These are phyloP conservation scores for Arabidopsis arenosa DNA, from an alignment of 345 rosid species.

Conservation along the genomic window DNA sequence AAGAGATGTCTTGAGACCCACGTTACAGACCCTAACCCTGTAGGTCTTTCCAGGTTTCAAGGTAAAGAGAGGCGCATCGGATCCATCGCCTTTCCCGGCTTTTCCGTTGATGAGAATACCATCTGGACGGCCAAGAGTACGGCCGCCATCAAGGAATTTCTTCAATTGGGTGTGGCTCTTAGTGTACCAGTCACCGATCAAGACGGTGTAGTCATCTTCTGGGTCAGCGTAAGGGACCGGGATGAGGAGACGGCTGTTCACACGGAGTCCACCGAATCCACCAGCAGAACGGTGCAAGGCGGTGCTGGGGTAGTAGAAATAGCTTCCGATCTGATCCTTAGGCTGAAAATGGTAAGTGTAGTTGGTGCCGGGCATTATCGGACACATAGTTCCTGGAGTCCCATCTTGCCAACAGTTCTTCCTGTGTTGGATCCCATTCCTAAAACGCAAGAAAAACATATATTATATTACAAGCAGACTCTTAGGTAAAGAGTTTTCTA, in stretches of 20 bases:
- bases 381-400: slow-evolving; percentile 69
- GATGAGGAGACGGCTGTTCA: slow-evolving; percentile 71
- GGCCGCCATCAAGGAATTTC: slow-evolving; percentile 58
- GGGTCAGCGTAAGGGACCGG: slow-evolving; percentile 73
- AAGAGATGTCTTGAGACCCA: slow-evolving; percentile 61
- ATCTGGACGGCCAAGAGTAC: slow-evolving; percentile 57
- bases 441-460: slow-evolving; percentile 4
- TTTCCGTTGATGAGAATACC: slow-evolving; percentile 76
- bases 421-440: slow-evolving; percentile 85
- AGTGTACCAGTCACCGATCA: slow-evolving; percentile 68
- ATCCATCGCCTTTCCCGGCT: slow-evolving; percentile 46
- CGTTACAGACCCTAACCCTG: slow-evolving; percentile 72
- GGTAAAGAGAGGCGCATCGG: slow-evolving; percentile 56
- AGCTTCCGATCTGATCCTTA: slow-evolving; percentile 92
- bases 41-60: slow-evolving; percentile 66
- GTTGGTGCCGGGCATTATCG: slow-evolving; percentile 71
- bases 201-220: slow-evolving; percentile 69
- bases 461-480: neutral
- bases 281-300: slow-evolving; percentile 62
- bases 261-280: slow-evolving; percentile 71
- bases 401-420: slow-evolving; percentile 93
- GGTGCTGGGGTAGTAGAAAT: slow-evolving; percentile 62
- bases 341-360: slow-evolving; percentile 83
- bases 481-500: neutral
- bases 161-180: slow-evolving; percentile 56